Base-by-base conservation (phyloP, 2,329 filamentous ascomycete genomes). In the Fusarium tanahbumbuense region DNA sequence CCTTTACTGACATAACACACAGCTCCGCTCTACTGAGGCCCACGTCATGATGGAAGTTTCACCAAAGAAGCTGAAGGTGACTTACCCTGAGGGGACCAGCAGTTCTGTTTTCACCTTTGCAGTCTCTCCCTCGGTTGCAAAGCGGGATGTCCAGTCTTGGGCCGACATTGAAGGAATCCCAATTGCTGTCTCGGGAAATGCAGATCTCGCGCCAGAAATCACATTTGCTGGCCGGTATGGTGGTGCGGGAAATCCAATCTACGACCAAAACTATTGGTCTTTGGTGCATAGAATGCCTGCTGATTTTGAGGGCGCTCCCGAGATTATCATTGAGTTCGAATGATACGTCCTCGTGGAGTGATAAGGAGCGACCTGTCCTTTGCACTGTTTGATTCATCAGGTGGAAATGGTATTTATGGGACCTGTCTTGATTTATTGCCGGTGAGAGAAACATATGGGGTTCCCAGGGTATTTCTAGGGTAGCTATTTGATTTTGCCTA, bases 61-160 rank as follows among this genome's bases (percentile, higher is more conserved):
- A 0, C 53, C 60, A 5, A 64, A 53, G 41, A 65, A 37, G 8
- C 46, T 65, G 0, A 64, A 53, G 6, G 45, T 65, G 8, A 52
- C 46, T 0, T 65, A 65, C n/a, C 62, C 60, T 0, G 2, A 65
- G 4, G 62, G 62, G 0, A 65, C 40, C 0, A 59, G 30, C 3
- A 59, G 40, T 28, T 65, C 60, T 1, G 60, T 65, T 4, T 65
- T 65, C 23, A 64, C 62, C 3, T 64, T 65, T 18, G 40, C 22
- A 11, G 53, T 28, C n/a, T 65, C 60, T 9, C 62, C 60, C 6
- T 66, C 60, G 5, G 53, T 66, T 12, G 18, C 34, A 1, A 66
- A 60, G 41, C 49, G 54, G 12, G 60, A 66, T 60, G 46, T 65
- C 9, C 47, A 65, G 23, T 66, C 60, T 0, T 66, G 53, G 62